Evolutionary conservation across 1,284 basidiomycete species (phyloP).

Genomic region (Sphaerobolus stellatus): DNA sequence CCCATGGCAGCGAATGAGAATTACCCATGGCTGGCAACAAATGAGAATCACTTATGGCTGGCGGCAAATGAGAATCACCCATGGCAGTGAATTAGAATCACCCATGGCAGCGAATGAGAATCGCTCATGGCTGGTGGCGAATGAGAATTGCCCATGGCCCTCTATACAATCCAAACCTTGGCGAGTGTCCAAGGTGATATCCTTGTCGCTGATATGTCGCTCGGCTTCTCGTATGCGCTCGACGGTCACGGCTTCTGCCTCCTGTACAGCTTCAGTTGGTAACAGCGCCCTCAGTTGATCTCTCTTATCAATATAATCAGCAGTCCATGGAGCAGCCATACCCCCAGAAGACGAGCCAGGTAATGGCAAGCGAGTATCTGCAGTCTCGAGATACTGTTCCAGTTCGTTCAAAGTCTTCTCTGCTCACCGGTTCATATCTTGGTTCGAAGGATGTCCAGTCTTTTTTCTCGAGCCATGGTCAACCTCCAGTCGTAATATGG

Average conservation of each 20-base stretch:
- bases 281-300: neutral
- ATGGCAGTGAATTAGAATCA: too few species aligned
- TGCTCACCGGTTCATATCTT: slow-evolving; percentile 41
- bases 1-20: too few species aligned
- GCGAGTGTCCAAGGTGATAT: neutral
- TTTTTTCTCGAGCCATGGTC: slow-evolving; percentile 45
- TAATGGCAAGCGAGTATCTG: too few species aligned
- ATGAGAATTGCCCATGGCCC: too few species aligned
- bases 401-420: slow-evolving; percentile 1
- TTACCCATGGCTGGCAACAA: too few species aligned
- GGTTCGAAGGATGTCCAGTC: slow-evolving; percentile 61
- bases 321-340: too few species aligned
- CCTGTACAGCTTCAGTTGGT: slow-evolving; percentile 1
- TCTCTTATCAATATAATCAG: slow-evolving; percentile 1
- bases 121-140: too few species aligned
- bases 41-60: too few species aligned
- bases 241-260: slow-evolving; percentile 3
- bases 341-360: too few species aligned
- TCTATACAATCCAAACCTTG: slow-evolving; percentile 6
- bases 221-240: slow-evolving; percentile 4
- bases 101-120: too few species aligned
- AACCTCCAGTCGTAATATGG: slow-evolving; percentile 8
- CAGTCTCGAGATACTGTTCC: neutral
- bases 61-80: too few species aligned
- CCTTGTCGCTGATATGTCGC: neutral